These are phyloP conservation scores for Penicillium soppii DNA, from an alignment of 495 filamentous ascomycete species.

Conservation along the genomic window DNA sequence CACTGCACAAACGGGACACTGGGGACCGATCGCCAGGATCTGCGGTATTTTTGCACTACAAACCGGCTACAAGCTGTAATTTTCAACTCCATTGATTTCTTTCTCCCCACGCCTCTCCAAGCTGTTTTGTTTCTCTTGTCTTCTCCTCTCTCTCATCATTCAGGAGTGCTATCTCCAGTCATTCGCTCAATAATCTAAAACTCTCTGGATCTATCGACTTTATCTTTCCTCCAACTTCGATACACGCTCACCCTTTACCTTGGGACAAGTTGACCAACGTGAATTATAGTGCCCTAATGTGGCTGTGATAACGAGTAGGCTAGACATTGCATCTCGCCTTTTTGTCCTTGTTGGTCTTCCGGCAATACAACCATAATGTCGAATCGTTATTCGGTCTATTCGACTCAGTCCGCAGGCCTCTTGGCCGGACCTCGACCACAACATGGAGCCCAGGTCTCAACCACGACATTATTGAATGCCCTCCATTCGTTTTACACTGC, in stretches of 20 bases:
- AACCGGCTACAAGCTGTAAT: constrained; percentile 6
- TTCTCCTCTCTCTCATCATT: constrained; percentile 7
- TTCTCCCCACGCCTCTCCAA: constrained; percentile 19
- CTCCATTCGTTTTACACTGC: constrained; percentile 88
- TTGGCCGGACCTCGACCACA: constrained; percentile 56
- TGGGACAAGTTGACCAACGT: background rate
- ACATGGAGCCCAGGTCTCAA: constrained; percentile 79
- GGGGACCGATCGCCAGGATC: constrained; percentile 12
- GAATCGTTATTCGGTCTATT: constrained; percentile 85
- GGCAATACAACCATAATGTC: constrained; percentile 52
- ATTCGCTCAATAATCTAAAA: constrained; percentile 24
- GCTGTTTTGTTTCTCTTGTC: constrained; percentile 5
- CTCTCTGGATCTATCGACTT: constrained; percentile 10
- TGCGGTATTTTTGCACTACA: constrained; percentile 12
- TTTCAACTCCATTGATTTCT: constrained; percentile 14
- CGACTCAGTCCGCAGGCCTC: constrained; percentile 64
- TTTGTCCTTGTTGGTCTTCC: background rate
- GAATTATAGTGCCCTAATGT: constrained; percentile 10
- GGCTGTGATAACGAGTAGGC: constrained; percentile 4
- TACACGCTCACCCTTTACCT: constrained; percentile 2
- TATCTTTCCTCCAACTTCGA: background rate
- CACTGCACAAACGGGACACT: background rate
- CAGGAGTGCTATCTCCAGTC: constrained; percentile 17
- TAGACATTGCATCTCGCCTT: constrained; percentile 8
- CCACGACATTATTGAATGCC: constrained; percentile 86